A percentile compares a stretch with the other conserved stretches of the same genome.
These are phyloP conservation scores for Yarrowia deformans DNA, from an alignment of 805 yeast genomes.

Conservation along the genomic window DNA sequence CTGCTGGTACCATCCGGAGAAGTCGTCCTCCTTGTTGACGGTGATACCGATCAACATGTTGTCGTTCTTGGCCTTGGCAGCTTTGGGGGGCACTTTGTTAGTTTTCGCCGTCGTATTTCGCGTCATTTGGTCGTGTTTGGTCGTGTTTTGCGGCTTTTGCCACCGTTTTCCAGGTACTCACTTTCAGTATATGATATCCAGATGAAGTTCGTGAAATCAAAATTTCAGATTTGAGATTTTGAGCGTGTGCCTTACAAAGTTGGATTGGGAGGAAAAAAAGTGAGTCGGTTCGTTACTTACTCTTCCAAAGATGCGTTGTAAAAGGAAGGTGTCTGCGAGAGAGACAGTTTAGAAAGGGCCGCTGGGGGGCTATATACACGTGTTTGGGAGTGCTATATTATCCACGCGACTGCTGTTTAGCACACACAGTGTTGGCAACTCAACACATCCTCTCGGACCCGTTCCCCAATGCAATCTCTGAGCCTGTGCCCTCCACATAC, in stretches of 20 bases:
- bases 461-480: not conserved
- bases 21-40: slow-evolving; percentile 88
- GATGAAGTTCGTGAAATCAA: slow-evolving; percentile 12
- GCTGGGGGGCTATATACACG: not conserved
- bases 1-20: slow-evolving; percentile 98
- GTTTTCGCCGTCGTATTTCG: not conserved
- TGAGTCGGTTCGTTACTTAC: not conserved
- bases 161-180: slow-evolving; percentile 11
- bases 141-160: not conserved
- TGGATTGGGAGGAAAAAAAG: slow-evolving; percentile 18
- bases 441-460: not conserved
- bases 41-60: slow-evolving; percentile 87
- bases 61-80: slow-evolving; percentile 44
- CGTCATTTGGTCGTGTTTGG: not conserved
- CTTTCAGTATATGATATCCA: slow-evolving; percentile 3
- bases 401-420: not conserved
- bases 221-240: slow-evolving; percentile 35
- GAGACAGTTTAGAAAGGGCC: not conserved
- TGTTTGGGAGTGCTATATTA: not conserved
- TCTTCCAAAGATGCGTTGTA: slow-evolving; percentile 9
- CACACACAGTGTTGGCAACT: not conserved
- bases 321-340: slow-evolving; percentile 38
- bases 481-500: slow-evolving; percentile 2
- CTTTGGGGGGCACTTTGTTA: slow-evolving; percentile 46
- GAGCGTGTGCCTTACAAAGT: slow-evolving; percentile 33